A percentile compares a stretch with the other conserved stretches of the same genome.
phyloP scores from a whole-genome alignment of 257 asterid genomes.

The Primulina eburnea region DNA sequence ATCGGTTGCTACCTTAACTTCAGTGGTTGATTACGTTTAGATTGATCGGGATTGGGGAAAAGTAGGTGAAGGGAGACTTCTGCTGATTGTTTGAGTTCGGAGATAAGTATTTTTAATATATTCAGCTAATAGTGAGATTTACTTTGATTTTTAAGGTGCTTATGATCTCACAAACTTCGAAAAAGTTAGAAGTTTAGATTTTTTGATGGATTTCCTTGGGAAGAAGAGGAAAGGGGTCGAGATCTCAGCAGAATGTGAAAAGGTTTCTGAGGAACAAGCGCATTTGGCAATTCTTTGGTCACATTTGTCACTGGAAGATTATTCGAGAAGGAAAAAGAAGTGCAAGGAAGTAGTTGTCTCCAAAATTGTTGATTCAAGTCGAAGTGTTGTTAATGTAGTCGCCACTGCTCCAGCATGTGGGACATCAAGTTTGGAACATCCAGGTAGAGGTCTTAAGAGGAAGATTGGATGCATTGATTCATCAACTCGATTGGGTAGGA shows the following conservation, averaged over 20 bases:
- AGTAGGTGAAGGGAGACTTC: conserved; percentile 9
- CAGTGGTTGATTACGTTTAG: conserved; percentile 18
- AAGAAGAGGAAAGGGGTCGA: conserved; percentile 76
- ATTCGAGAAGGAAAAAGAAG: conserved; percentile 64
- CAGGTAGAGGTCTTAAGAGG: conserved; percentile 78
- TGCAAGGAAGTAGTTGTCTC: conserved; percentile 57
- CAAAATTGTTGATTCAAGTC: conserved; percentile 36
- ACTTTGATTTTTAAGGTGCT: conserved; percentile 12
- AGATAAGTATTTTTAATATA: conserved; percentile 16
- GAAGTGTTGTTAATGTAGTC: conserved; percentile 56
- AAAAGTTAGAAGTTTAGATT: conserved; percentile 15
- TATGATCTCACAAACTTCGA: conserved; percentile 13
- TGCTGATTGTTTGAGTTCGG: conserved; percentile 5
- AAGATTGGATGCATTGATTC: conserved; percentile 87
- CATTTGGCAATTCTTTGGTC: conserved; percentile 44
- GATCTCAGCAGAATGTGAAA: conserved; percentile 32
- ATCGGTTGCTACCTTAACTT: conserved; percentile 20
- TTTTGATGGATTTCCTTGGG: conserved; percentile 54
- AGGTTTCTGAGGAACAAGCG: conserved; percentile 31
- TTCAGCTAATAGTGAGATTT: not conserved
- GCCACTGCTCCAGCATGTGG: conserved; percentile 82
- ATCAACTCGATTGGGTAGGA: conserved; percentile 74
- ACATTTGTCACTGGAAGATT: conserved; percentile 69
- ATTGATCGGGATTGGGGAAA: conserved; percentile 13
- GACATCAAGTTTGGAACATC: conserved; percentile 40